Conservation (phyloP, 306 rosid species). For the Myrica gale region DNA sequence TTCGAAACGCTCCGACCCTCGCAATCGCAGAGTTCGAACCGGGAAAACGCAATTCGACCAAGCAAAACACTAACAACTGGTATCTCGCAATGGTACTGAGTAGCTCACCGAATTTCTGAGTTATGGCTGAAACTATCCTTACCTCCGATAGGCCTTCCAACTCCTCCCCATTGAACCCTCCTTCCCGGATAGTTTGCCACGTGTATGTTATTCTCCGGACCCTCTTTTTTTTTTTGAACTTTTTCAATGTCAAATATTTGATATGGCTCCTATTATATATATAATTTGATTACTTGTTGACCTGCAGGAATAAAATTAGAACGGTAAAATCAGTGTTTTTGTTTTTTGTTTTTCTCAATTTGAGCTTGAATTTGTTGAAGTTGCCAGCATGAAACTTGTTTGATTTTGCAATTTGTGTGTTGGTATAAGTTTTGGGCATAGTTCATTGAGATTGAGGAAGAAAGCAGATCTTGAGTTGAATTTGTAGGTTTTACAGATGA, state of each 20-base stretch:
- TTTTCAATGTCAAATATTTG: background rate
- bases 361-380: background rate
- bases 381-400: too few species aligned
- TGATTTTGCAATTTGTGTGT: background rate
- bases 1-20: too few species aligned
- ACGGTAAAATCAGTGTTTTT: too few species aligned
- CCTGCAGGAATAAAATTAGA: too few species aligned
- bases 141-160: conserved; percentile 54
- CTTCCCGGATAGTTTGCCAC: conserved; percentile 67
- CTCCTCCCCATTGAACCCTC: conserved; percentile 42
- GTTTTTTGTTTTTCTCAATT: background rate
- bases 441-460: background rate
- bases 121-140: conserved; percentile 55
- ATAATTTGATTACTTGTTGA: background rate
- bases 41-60: too few species aligned
- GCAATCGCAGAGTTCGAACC: too few species aligned
- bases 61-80: too few species aligned
- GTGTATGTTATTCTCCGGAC: conserved; percentile 51
- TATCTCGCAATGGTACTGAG: background rate
- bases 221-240: background rate
- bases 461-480: background rate
- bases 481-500: background rate
- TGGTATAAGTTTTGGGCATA: background rate
- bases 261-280: background rate
- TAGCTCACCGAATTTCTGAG: conserved; percentile 9